Percentiles rank a stretch among this genome's conserved stretches.
Evolutionary conservation across 257 asterid genomes (phyloP).

Genomic region (Solanum pinnatisectum): DNA sequence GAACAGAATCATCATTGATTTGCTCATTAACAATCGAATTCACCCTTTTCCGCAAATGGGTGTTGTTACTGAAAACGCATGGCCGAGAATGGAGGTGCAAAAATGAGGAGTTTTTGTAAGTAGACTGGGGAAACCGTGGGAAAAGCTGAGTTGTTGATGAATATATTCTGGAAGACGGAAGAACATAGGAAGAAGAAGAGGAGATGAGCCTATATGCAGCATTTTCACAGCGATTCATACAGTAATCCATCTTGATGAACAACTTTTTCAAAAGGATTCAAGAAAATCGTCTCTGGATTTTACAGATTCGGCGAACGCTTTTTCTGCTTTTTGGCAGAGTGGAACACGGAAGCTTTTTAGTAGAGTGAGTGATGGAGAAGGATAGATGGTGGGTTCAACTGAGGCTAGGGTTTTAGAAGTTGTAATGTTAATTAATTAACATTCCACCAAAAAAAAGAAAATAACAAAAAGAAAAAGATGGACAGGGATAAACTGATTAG

Average conservation of each 20-base stretch:
- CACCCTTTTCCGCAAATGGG: conserved; percentile 23
- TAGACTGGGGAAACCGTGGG: conserved; percentile 17
- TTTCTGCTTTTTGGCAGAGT: background rate
- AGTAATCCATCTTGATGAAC: conserved; percentile 13
- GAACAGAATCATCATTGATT: conserved; percentile 2
- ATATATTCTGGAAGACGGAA: conserved; percentile 1
- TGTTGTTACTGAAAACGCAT: conserved; percentile 1
- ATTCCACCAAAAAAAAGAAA: background rate
- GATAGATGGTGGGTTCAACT: background rate
- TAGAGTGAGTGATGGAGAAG: background rate
- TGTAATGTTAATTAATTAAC: background rate
- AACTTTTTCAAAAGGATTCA: background rate
- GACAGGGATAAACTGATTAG: background rate
- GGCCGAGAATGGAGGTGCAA: conserved; percentile 22
- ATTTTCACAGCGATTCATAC: conserved; percentile 19
- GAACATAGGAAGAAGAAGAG: conserved; percentile 8
- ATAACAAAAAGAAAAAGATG: background rate
- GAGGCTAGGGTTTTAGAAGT: background rate
- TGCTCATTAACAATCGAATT: conserved; percentile 9
- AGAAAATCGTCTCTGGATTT: background rate
- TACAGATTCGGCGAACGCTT: background rate
- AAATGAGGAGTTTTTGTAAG: conserved; percentile 3
- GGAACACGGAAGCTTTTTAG: background rate
- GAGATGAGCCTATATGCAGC: conserved; percentile 19
- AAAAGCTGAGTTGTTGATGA: conserved; percentile 20